phyloP scores from a whole-genome alignment of 75 land plant genomes.

The Picea glauca region DNA sequence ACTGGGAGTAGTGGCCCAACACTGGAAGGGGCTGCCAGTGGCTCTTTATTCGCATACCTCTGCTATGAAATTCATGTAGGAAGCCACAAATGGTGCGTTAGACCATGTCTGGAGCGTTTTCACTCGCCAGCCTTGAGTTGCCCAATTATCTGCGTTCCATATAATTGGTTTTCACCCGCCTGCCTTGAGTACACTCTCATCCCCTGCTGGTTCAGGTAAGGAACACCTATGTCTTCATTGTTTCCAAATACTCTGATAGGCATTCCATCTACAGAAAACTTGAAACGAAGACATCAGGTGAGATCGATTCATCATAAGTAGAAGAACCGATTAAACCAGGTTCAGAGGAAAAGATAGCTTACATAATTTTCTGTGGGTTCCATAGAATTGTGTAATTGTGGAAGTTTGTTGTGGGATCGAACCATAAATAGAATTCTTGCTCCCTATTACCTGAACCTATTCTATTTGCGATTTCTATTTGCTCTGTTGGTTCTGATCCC shows the following conservation, averaged over 20 bases:
- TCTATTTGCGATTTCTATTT: neutral
- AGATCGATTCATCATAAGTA: too few relatives aligned
- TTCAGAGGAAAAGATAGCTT: neutral
- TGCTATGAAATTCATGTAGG: neutral
- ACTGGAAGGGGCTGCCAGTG: too few relatives aligned
- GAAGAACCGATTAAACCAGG: too few relatives aligned
- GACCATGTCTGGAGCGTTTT: slow-evolving; percentile 12
- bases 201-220: slow-evolving; percentile 30
- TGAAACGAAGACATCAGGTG: neutral
- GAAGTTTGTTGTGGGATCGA: slow-evolving; percentile 43
- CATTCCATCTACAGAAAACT: slow-evolving; percentile 30
- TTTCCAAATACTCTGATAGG: slow-evolving; percentile 39
- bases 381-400: slow-evolving; percentile 46
- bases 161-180: neutral
- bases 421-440: slow-evolving; percentile 45
- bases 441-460: slow-evolving; percentile 41
- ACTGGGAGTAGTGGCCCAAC: too few relatives aligned
- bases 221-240: slow-evolving; percentile 25
- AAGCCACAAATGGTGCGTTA: slow-evolving; percentile 28
- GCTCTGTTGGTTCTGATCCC: too few relatives aligned
- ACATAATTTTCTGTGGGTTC: slow-evolving; percentile 42
- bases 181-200: slow-evolving; percentile 20
- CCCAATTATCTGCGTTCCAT: slow-evolving; percentile 30
- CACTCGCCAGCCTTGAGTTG: slow-evolving; percentile 19
- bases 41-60: too few relatives aligned